Conservation (phyloP, 2,329 filamentous ascomycete genomes). For the Paecilomyces sp. region DNA sequence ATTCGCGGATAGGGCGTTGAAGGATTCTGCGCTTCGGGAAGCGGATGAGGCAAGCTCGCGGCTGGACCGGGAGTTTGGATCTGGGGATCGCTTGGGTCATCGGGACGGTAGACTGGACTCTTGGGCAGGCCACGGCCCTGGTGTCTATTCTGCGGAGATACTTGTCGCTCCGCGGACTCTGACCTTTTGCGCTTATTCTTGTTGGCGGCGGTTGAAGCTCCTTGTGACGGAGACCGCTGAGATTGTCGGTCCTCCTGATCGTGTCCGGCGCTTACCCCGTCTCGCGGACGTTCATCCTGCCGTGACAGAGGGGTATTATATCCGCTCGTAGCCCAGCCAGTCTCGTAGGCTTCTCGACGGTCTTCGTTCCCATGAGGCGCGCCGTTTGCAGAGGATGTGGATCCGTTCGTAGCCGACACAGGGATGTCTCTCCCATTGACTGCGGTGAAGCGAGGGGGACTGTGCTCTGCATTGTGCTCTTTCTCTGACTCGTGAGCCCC, state of each 20-base stretch:
- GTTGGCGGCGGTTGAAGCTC: constrained; percentile 10
- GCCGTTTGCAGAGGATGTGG: constrained; percentile 6
- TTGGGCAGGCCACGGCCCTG: constrained; percentile 26
- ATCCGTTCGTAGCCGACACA: constrained; percentile 7
- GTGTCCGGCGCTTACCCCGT: constrained; percentile 36
- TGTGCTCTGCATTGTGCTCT: constrained; percentile 31
- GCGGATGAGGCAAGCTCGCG: constrained; percentile 10
- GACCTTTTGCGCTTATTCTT: constrained; percentile 65
- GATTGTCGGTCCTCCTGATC: constrained; percentile 17
- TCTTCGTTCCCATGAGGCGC: constrained; percentile 13
- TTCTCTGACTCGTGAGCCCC: constrained; percentile 25
- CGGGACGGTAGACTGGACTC: constrained; percentile 32
- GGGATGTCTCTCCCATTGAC: constrained; percentile 35
- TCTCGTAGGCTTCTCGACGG: constrained; percentile 11
- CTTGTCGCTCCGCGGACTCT: constrained; percentile 47
- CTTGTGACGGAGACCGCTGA: constrained; percentile 17
- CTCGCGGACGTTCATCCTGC: constrained; percentile 40
- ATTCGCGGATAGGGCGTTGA: constrained; percentile 14
- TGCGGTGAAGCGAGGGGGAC: constrained; percentile 39
- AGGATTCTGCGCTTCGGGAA: constrained; percentile 14
- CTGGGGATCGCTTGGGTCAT: constrained; percentile 21
- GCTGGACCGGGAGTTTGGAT: constrained; percentile 13
- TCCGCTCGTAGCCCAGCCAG: constrained; percentile 10
- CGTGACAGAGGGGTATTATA: constrained; percentile 15
- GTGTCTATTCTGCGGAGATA: constrained; percentile 25